Evolutionary conservation across 208 protist genomes (phyloP), one percentile per base, ranked within the genome.

Genomic region (Trypanosoma conorhini): DNA sequence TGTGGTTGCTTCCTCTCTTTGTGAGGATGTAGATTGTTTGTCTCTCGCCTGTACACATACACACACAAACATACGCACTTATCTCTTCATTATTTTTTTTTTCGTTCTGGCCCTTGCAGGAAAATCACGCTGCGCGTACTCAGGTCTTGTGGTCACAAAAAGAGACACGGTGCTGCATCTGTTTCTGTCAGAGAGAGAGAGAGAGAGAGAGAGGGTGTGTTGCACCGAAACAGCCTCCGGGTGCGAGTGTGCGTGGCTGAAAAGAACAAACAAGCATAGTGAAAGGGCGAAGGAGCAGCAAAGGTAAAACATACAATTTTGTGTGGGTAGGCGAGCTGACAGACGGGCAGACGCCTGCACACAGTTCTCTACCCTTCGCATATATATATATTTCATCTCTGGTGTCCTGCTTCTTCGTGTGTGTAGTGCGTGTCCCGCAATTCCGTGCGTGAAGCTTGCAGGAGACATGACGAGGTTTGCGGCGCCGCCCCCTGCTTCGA

Each of bases 11-110:
- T 7, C 7, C 7, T 38, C 33, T 38, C 7, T 38, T 38, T 2
- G 7, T 38, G 33, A n/a, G n/a, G n/a, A n/a, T 67, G 24, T 74
- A 15, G n/a, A 67, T n/a, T 19, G 15, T 24, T 67, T 33, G 24
- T 3, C 48, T 12, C n/a, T 63, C 58, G 8, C 44, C 17, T 24
- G 38, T 10, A 15, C 31, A 44, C 57, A 22, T 30, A 30, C 31
- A n/a, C 33, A 8, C n/a, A n/a, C n/a, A n/a, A n/a, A n/a, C n/a
- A n/a, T n/a, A n/a, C n/a, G n/a, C n/a, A n/a, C n/a, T n/a, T n/a
- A n/a, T 1, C 17, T 62, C 10, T 62, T 64, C 59, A 59, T 66
- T 40, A 46, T 12, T 63, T 67, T 74, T 24, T 68, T 74, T 15
- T 71, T 35, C 8, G 64, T 62, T 33, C 48, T 65, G 31, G 13